Conservation (phyloP, 805 yeast species). For the Cyberlindnera mycetangii region DNA sequence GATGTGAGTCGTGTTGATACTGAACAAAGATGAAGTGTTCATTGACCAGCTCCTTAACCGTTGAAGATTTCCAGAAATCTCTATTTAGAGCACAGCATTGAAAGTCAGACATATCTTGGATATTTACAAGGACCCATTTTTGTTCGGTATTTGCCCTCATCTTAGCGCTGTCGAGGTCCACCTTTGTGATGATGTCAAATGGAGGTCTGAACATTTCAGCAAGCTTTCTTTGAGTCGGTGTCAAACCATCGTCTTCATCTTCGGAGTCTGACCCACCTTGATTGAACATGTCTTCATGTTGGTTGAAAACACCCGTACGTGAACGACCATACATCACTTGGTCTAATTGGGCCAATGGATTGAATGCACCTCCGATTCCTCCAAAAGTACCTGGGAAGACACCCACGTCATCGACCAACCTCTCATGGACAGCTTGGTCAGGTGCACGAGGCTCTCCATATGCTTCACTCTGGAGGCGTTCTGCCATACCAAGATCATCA, state of each 20-base stretch:
- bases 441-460: constrained; percentile 70
- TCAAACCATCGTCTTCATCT: constrained; percentile 22
- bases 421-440: constrained; percentile 74
- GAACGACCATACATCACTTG: constrained; percentile 31
- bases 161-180: constrained; percentile 73
- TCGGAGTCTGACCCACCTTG: constrained; percentile 26
- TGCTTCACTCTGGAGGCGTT: constrained; percentile 60
- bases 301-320: constrained; percentile 36
- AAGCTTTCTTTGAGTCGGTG: constrained; percentile 57
- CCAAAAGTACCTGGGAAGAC: constrained; percentile 36
- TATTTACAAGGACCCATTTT: constrained; percentile 84
- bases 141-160: constrained; percentile 54
- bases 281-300: constrained; percentile 24
- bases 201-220: constrained; percentile 92
- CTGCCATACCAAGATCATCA: constrained; percentile 54
- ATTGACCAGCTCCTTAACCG: constrained; percentile 60
- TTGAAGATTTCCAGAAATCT: constrained; percentile 81
- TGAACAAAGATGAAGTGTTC: constrained; percentile 81
- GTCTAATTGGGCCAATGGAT: constrained; percentile 11
- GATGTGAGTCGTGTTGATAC: constrained; percentile 73
- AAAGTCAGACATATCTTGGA: constrained; percentile 84
- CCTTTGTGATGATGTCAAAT: constrained; percentile 73
- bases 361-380: constrained; percentile 35
- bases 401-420: constrained; percentile 53
- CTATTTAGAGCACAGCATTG: constrained; percentile 87